These are phyloP conservation scores for Candida morakotiae DNA, from an alignment of 805 yeast species.

Conservation along the genomic window DNA sequence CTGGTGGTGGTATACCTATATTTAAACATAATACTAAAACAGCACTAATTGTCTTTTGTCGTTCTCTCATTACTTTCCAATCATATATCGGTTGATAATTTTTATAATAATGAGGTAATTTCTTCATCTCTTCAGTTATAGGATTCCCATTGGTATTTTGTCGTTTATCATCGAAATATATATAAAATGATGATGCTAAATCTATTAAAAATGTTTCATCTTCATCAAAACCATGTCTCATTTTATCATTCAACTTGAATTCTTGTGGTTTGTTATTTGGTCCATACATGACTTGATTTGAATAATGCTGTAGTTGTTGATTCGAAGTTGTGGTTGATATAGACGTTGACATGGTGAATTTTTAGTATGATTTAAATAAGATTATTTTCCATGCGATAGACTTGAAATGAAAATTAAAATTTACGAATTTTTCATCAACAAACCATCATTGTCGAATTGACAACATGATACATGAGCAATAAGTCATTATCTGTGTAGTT, in stretches of 20 bases:
- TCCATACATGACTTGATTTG: not conserved
- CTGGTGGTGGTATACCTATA: conserved; percentile 96
- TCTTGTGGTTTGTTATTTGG: conserved; percentile 3
- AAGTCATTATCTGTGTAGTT: too few relatives aligned
- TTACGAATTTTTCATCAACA: not conserved
- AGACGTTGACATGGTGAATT: not conserved
- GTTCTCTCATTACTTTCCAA: conserved; percentile 88
- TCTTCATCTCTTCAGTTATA: conserved; percentile 49
- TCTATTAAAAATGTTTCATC: conserved; percentile 55
- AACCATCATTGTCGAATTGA: too few relatives aligned
- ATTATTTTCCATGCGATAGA: not conserved
- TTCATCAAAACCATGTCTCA: conserved; percentile 64
- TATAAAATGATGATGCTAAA: conserved; percentile 66
- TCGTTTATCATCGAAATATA: conserved; percentile 87
- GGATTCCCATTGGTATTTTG: conserved; percentile 91
- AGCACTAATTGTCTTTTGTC: conserved; percentile 90
- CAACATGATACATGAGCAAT: too few relatives aligned
- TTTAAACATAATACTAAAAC: conserved; percentile 88
- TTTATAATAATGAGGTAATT: conserved; percentile 32
- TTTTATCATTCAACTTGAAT: conserved; percentile 45
- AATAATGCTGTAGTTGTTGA: conserved; percentile 2
- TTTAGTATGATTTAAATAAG: not conserved
- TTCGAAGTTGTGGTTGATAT: not conserved
- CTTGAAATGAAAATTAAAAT: not conserved
- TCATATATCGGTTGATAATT: conserved; percentile 72